A percentile compares a stretch with the other conserved stretches of the same genome.
Evolutionary conservation across 2,329 filamentous ascomycete species (phyloP).

Genomic region (Thelonectria blattea): DNA sequence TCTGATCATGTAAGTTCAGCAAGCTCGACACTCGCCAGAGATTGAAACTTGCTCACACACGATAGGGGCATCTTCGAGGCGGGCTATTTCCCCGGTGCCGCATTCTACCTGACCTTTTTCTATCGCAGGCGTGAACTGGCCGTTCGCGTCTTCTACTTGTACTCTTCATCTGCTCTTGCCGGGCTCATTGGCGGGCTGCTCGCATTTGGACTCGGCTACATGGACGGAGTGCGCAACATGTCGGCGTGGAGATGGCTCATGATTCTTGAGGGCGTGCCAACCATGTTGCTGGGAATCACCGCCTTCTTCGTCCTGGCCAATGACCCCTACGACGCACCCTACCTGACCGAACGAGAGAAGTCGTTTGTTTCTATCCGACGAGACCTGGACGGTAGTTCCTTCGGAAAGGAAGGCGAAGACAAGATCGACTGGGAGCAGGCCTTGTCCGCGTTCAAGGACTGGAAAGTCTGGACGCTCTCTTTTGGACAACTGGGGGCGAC

Average conservation of each 20-base stretch:
- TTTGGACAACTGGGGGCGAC: neutral
- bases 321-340: neutral
- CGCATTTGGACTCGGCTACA: conserved; percentile 51
- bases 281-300: neutral
- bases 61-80: neutral
- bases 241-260: conserved; percentile 20
- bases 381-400: neutral
- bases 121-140: conserved; percentile 77
- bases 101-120: conserved; percentile 54
- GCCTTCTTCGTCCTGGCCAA: neutral
- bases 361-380: neutral
- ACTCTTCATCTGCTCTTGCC: conserved; percentile 72
- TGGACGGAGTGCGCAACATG: conserved; percentile 5
- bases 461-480: neutral
- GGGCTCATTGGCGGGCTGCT: conserved; percentile 75
- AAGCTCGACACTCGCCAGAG: neutral
- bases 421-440: neutral
- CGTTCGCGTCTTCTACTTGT: conserved; percentile 74
- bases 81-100: neutral
- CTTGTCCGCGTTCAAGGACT: neutral
- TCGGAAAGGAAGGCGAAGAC: neutral
- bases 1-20: neutral
- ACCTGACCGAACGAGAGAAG: neutral
- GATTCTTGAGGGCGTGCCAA: conserved; percentile 15
- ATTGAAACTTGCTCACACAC: neutral